Evolutionary conservation across 305 asterid species (phyloP), one percentile per base, ranked within the genome.

Genomic region (Rubia tinctorum): DNA sequence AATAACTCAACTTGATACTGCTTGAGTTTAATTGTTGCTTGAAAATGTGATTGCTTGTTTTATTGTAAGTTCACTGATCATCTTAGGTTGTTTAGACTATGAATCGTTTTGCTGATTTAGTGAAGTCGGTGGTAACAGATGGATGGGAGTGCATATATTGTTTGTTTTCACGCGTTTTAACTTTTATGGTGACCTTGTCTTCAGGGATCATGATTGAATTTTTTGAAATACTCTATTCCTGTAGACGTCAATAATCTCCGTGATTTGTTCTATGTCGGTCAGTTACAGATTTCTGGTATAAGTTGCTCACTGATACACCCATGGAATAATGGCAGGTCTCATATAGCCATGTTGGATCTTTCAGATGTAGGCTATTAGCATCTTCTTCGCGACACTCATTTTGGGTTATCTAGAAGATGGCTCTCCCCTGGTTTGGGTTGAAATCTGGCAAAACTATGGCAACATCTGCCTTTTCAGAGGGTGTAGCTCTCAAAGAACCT

Each of bases 351-450:
- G 9, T 69, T 37, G 37, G 37, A 22, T 45, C 60, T 34, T 30
- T 51, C 45, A 37, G 11, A 69, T 69, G 63, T 51, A 30, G 45
- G 63, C 58, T 61, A 60, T 60, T 47, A 60, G 63, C 27, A 47
- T 43, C 63, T n/a, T 20, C n/a, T 18, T 5, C 30, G 8, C 23
- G 3, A 40, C 58, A 71, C 85, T 92, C 92, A 79, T 81, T 79
- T 79, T 84, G 75, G 75, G 85, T 49, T 49, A 66, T 77, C 89
- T 64, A 80, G 71, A 84, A 84, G 62, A 77, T 70, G 74, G 44
- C 8, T 70, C 47, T 83, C 71, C 91, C 86, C 51, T 84, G 83
- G 91, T 71, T 83, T 81, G 85, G 89, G 66, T 25, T 80, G 76
- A 71, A 78, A 30, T 82, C 88, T 70, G 84, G 77, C 80, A 82